Conservation (phyloP, 257 asterid genomes). For the Jacaranda mimosifolia region DNA sequence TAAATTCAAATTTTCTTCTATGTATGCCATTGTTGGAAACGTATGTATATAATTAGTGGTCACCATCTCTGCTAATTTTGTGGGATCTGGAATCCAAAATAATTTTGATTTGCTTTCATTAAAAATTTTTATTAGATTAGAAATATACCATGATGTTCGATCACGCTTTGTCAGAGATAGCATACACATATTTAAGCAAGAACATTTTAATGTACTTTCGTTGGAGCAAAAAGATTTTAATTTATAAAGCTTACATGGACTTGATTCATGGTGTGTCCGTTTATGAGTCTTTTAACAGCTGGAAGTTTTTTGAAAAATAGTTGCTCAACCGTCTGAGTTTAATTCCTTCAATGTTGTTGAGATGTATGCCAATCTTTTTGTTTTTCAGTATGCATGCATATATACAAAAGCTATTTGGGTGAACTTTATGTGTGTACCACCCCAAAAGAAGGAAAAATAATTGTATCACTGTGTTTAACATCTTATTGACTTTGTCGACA, state of each 20-base stretch:
- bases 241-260: not conserved
- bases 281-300: not conserved
- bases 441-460: no score
- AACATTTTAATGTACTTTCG: not conserved
- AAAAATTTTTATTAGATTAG: no score
- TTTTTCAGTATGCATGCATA: not conserved
- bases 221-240: not conserved
- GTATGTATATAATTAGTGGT: no score
- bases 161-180: no score
- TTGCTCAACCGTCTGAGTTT: not conserved
- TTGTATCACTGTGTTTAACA: not conserved
- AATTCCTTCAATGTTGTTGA: not conserved
- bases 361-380: not conserved
- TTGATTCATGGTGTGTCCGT: not conserved
- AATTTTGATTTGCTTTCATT: no score
- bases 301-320: not conserved
- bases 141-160: no score
- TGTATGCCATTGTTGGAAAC: no score
- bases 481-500: not conserved
- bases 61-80: no score
- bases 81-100: no score
- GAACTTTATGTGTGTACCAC: not conserved
- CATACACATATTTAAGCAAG: not conserved
- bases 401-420: not conserved
- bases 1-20: no score